Evolutionary conservation across 2,329 filamentous ascomycete genomes (phyloP), one percentile per base, ranked within the genome.

Genomic region (Apiospora saccharicola): DNA sequence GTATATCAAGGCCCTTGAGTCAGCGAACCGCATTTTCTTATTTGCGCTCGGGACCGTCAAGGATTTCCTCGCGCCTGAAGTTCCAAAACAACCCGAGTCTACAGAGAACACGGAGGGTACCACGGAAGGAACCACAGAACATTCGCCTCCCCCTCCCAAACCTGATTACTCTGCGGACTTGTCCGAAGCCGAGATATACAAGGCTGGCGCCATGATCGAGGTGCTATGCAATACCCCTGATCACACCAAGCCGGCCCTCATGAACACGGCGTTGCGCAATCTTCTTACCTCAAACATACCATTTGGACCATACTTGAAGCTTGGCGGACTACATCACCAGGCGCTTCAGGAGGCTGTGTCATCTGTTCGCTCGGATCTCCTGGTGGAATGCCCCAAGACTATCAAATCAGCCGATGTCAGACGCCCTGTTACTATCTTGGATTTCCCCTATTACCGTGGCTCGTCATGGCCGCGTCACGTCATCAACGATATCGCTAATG

Each of bases 401-500:
- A 73, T 73, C 19, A 78, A 73, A 13, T 49, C 73, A 2, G 26
- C 75, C n/a, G 76, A 75, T 43, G n/a, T 80, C 47, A 77, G 76
- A 51, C 76, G 80, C 24, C 79, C 79, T 16, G 71, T 77, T 41
- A 81, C 77, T 1, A 70, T 81, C 43, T 73, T 81, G 10, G 77
- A 80, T 43, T 72, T 75, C 24, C 73, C 71, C n/a, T 75, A 78
- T 46, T 78, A 75, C 68, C 74, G 76, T 13, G 78, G 77, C 0
- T 77, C 73, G 51, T 75, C 72, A 0, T 73, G 76, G 34, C 72
- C 79, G 5, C 75, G 70, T 43, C 75, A 76, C 13, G 73, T 78
- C 13, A 43, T 95, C 1, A 86, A 89, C 73, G 86, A 89, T 69
- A 83, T 92, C 61, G 92, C 93, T 0, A 83, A 84, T 16, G 86